Percentiles rank a stretch among this genome's conserved stretches.
phyloP scores from a whole-genome alignment of 306 rosid species.

The Trifolium subterraneum region DNA sequence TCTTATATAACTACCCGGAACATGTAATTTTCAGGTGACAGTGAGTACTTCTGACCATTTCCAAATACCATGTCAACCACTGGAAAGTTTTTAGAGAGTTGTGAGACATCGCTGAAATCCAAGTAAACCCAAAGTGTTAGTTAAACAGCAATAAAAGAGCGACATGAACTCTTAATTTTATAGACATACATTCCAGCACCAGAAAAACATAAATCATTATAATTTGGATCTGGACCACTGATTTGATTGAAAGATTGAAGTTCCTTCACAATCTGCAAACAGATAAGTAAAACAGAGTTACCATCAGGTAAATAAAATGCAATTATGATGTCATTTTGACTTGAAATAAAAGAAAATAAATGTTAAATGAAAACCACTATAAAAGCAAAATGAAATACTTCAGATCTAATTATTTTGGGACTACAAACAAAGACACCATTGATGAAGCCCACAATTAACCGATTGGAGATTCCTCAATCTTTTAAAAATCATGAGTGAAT shows the following conservation, averaged over 20 bases:
- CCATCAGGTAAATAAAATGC: background rate
- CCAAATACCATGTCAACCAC: slow-evolving; percentile 89
- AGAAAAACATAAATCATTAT: slow-evolving; percentile 80
- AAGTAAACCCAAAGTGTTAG: slow-evolving; percentile 38
- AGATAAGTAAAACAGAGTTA: slow-evolving; percentile 33
- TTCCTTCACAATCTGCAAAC: slow-evolving; percentile 73
- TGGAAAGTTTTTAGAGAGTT: slow-evolving; percentile 74
- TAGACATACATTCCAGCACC: slow-evolving; percentile 81
- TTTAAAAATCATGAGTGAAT: slow-evolving; percentile 25
- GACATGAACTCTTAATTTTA: slow-evolving; percentile 24
- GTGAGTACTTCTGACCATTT: slow-evolving; percentile 70
- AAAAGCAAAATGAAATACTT: slow-evolving; percentile 36
- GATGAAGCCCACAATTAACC: slow-evolving; percentile 7
- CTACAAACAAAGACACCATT: slow-evolving; percentile 5
- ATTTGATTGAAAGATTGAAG: slow-evolving; percentile 66
- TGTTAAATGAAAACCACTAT: background rate
- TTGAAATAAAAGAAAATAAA: slow-evolving; percentile 22
- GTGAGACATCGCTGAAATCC: slow-evolving; percentile 66
- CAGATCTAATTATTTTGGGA: slow-evolving; percentile 15
- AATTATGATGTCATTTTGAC: background rate
- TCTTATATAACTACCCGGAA: slow-evolving; percentile 67
- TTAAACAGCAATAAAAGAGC: slow-evolving; percentile 30
- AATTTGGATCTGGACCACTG: slow-evolving; percentile 91
- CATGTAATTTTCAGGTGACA: slow-evolving; percentile 92
- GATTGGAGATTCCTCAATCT: slow-evolving; percentile 8